Evolutionary conservation across 1,139 yeast genomes (phyloP).

Genomic region (Saccharomyces uvarum): DNA sequence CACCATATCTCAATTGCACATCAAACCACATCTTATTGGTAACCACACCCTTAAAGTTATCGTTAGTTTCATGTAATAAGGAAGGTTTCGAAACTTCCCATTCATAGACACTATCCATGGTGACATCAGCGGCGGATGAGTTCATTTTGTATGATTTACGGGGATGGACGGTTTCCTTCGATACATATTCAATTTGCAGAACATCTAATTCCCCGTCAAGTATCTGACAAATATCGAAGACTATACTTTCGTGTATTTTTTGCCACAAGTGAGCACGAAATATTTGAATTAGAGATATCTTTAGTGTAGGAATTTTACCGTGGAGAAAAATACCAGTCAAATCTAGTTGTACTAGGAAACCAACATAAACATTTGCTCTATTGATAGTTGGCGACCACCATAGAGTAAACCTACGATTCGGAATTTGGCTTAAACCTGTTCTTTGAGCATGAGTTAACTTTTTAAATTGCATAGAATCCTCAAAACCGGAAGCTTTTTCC

Average conservation of each 20-base stretch:
- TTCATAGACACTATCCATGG: conserved; percentile 62
- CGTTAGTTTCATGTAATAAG: conserved; percentile 56
- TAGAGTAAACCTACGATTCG: conserved; percentile 89
- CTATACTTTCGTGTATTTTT: conserved; percentile 92
- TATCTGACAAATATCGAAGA: conserved; percentile 87
- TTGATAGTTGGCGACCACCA: conserved; percentile 99
- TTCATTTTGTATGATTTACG: conserved; percentile 96
- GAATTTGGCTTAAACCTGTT: conserved; percentile 94
- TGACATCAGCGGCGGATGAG: conserved; percentile 88
- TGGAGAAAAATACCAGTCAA: conserved; percentile 94
- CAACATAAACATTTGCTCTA: conserved; percentile 95
- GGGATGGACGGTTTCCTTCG: conserved; percentile 91
- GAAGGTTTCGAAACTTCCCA: conserved; percentile 89
- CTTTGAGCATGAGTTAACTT: conserved; percentile 96
- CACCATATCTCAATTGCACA: conserved; percentile 92
- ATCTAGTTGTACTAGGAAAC: conserved; percentile 92
- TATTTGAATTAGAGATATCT: conserved; percentile 89
- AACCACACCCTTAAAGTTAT: conserved; percentile 39
- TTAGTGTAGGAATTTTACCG: conserved; percentile 95
- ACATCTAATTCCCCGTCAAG: conserved; percentile 82
- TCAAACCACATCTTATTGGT: conserved; percentile 86
- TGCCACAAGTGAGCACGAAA: conserved; percentile 99
- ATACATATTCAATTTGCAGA: conserved; percentile 76
- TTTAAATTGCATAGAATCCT: conserved; percentile 88
- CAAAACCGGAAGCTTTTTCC: conserved; percentile 97